phyloP scores from a whole-genome alignment of 202 grass and related monocot species.

The Saccharum hybrid region DNA sequence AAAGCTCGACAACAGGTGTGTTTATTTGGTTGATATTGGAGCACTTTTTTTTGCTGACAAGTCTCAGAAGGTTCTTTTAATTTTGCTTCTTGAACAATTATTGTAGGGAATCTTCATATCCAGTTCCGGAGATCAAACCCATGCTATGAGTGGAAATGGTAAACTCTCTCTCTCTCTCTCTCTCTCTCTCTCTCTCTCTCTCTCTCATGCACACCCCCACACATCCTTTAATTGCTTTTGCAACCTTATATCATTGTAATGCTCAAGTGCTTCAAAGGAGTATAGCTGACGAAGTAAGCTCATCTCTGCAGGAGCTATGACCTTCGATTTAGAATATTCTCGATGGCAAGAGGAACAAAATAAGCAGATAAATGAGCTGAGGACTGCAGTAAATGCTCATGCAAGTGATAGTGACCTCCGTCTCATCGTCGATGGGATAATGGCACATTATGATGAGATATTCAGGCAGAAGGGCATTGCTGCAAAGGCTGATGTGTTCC shows the following conservation, averaged over 20 bases:
- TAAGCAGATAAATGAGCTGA: conserved; percentile 90
- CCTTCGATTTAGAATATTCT: conserved; percentile 82
- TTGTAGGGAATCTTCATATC: conserved; percentile 96
- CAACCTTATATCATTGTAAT: conserved; percentile 10
- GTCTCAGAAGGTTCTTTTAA: not conserved
- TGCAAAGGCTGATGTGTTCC: conserved; percentile 86
- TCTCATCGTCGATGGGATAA: conserved; percentile 74
- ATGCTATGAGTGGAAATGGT: conserved; percentile 93
- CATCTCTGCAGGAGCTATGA: conserved; percentile 72
- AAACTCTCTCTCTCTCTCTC: not conserved
- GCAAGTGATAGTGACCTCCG: conserved; percentile 78
- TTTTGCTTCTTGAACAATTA: conserved; percentile 39
- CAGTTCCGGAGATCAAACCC: conserved; percentile 85
- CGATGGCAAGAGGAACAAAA: conserved; percentile 89
- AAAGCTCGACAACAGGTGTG: conserved; percentile 87
- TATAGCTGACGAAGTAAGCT: conserved; percentile 29
- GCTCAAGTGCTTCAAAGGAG: not conserved
- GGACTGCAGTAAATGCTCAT: conserved; percentile 89
- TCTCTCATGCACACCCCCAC: not conserved
- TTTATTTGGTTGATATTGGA: conserved; percentile 38
- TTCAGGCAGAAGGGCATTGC: conserved; percentile 80
- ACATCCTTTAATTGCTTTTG: conserved; percentile 16
- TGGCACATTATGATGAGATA: conserved; percentile 88
- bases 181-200: too few species aligned
- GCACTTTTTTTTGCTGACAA: not conserved